A percentile compares a stretch with the other conserved stretches of the same genome.
Conservation (phyloP, 345 rosid genomes). For the Salix caprea region DNA sequence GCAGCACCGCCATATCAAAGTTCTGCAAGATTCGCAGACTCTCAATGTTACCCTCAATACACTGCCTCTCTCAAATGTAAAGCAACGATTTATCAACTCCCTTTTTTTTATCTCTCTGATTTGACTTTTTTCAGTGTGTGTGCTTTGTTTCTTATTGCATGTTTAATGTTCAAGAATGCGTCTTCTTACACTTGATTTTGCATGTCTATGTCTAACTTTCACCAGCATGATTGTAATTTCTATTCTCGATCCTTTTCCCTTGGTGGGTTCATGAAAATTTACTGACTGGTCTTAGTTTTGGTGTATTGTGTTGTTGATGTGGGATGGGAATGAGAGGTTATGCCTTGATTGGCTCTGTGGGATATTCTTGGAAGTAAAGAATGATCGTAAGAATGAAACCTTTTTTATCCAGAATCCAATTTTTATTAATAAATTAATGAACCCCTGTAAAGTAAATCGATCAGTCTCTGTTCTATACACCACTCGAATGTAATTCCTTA, state of each 20-base stretch:
- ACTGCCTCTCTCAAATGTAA: conserved; percentile 87
- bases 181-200: background rate
- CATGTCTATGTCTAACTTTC: background rate
- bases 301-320: too few relatives aligned
- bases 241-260: background rate
- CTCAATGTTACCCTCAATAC: conserved; percentile 69
- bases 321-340: background rate
- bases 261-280: background rate
- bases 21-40: conserved; percentile 80
- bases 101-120: background rate
- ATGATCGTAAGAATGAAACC: too few relatives aligned
- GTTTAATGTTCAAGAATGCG: background rate
- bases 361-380: too few relatives aligned
- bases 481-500: too few relatives aligned
- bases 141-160: background rate
- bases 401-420: too few relatives aligned
- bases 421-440: too few relatives aligned
- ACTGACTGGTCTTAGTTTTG: background rate
- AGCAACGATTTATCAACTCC: background rate
- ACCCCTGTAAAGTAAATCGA: background rate
- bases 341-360: background rate
- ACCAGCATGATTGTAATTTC: background rate
- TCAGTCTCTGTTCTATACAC: too few relatives aligned
- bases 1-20: conserved; percentile 60
- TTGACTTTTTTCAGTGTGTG: background rate